Conservation (phyloP, 2,329 filamentous ascomycete species). For the Setomelanomma holmii region DNA sequence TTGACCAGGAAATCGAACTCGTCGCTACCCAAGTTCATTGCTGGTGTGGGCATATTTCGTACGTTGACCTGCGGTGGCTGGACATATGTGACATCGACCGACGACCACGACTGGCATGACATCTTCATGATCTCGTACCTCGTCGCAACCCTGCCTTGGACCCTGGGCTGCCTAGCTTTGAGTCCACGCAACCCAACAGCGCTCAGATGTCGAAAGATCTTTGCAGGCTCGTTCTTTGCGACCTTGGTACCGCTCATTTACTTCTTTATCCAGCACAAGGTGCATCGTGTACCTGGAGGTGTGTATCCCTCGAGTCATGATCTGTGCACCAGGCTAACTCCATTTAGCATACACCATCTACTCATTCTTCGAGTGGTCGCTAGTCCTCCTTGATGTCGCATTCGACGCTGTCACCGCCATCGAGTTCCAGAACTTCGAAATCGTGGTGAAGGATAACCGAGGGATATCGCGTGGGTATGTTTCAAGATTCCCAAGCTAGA, state of each 20-base stretch:
- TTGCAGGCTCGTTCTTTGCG: constrained; percentile 85
- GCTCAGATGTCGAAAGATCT: constrained; percentile 85
- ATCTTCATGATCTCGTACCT: constrained; percentile 99
- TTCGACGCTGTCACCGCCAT: constrained; percentile 95
- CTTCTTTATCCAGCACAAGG: constrained; percentile 98
- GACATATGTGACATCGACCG: constrained; percentile 98
- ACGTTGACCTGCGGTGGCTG: constrained; percentile 95
- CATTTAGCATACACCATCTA: constrained; percentile 89
- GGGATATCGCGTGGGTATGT: constrained; percentile 98
- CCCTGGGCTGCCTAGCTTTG: constrained; percentile 83
- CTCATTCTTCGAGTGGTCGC: constrained; percentile 95
- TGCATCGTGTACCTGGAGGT: constrained; percentile 94
- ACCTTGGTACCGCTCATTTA: constrained; percentile 90
- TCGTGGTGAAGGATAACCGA: constrained; percentile 87
- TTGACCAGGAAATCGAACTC: constrained; percentile 79
- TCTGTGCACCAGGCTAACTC: constrained; percentile 25
- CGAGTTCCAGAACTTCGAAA: constrained; percentile 88
- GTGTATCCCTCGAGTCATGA: constrained; percentile 45
- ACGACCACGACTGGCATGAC: constrained; percentile 98
- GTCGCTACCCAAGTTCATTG: constrained; percentile 80
- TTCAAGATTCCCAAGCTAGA: constrained; percentile 90
- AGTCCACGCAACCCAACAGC: constrained; percentile 85
- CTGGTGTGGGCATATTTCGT: constrained; percentile 80
- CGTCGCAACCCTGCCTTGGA: constrained; percentile 94
- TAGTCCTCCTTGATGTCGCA: constrained; percentile 92